Percentiles rank a stretch among this genome's conserved stretches.
Evolutionary conservation across 208 protist genomes (phyloP).

Genomic region (Trypanosoma scelopori): DNA sequence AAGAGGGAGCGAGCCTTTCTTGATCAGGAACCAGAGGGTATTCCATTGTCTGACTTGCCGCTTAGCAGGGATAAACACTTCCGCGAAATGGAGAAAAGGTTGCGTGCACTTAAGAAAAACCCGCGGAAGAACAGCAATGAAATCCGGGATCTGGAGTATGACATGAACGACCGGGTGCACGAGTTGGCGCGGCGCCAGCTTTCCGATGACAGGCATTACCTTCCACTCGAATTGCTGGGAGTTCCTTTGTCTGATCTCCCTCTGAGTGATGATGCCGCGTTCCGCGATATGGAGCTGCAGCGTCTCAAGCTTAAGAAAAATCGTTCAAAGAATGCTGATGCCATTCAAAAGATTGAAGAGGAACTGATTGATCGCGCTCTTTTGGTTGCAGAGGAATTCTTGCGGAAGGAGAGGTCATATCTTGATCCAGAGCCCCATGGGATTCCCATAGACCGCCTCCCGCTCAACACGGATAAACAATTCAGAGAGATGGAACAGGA

Average conservation of each 20-base stretch:
- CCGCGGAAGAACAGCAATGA: slow-evolving; percentile 35
- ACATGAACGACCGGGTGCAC: slow-evolving; percentile 53
- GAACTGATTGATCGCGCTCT: slow-evolving; percentile 50
- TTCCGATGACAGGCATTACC: slow-evolving; percentile 58
- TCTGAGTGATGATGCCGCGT: slow-evolving; percentile 51
- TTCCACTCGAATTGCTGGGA: slow-evolving; percentile 61
- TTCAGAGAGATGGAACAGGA: slow-evolving; percentile 80
- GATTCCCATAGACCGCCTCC: slow-evolving; percentile 56
- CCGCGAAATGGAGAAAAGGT: slow-evolving; percentile 48
- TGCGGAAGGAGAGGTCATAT: slow-evolving; percentile 60
- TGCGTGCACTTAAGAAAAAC: slow-evolving; percentile 55
- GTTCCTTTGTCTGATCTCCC: slow-evolving; percentile 69
- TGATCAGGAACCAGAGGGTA: slow-evolving; percentile 50
- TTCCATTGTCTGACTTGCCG: slow-evolving; percentile 51
- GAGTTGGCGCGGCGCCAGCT: slow-evolving; percentile 53
- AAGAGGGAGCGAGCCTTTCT: slow-evolving; percentile 57
- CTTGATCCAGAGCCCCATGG: slow-evolving; percentile 80
- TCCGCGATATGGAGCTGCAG: slow-evolving; percentile 60
- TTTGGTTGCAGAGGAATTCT: slow-evolving; percentile 61
- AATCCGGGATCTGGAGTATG: slow-evolving; percentile 54
- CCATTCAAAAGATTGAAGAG: slow-evolving; percentile 34
- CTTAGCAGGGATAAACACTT: slow-evolving; percentile 62
- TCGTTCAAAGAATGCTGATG: slow-evolving; percentile 22
- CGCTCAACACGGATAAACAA: slow-evolving; percentile 61
- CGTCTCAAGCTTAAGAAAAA: slow-evolving; percentile 33